Percentiles rank a stretch among this genome's conserved stretches.
Conservation (phyloP, 2,329 filamentous ascomycete species). For the Pseudogymnoascus sp. region DNA sequence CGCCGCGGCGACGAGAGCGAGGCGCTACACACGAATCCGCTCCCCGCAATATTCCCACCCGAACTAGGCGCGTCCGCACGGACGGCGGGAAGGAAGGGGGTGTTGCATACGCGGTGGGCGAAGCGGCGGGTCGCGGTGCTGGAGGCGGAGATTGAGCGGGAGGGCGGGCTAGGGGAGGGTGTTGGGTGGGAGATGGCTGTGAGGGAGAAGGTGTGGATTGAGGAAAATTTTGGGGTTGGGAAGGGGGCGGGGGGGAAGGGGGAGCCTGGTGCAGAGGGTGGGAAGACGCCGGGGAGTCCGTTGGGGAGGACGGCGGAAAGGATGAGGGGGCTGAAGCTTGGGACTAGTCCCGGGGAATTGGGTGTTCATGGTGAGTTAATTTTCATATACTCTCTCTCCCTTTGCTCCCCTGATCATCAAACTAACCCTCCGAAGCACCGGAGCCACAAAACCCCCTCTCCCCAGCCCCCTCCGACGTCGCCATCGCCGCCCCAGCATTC, state of each 20-base stretch:
- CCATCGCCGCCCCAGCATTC: constrained; percentile 18
- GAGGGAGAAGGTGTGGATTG: constrained; percentile 78
- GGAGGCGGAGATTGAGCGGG: constrained; percentile 65
- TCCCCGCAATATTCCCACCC: constrained; percentile 79
- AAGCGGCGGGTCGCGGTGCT: constrained; percentile 70
- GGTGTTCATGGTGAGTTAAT: constrained; percentile 41
- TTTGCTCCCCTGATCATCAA: constrained; percentile 39
- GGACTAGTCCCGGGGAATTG: constrained; percentile 61
- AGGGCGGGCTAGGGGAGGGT: constrained; percentile 71
- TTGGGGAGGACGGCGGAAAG: constrained; percentile 65
- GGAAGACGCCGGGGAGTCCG: constrained; percentile 53
- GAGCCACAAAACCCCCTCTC: neutral
- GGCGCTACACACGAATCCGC: constrained; percentile 60
- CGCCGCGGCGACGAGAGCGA: constrained; percentile 26
- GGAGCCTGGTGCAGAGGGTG: constrained; percentile 28
- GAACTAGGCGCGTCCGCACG: constrained; percentile 60
- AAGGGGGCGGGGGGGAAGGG: constrained; percentile 19
- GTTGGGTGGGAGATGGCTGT: constrained; percentile 77
- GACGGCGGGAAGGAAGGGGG: constrained; percentile 65
- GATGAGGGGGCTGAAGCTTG: constrained; percentile 68
- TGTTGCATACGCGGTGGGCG: constrained; percentile 85
- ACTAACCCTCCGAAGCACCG: constrained; percentile 27
- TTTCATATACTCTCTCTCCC: constrained; percentile 48
- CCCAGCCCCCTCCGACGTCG: constrained; percentile 18
- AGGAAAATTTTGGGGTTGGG: constrained; percentile 56